phyloP scores from a whole-genome alignment of 2,329 filamentous ascomycete genomes.

The Cucurbitaria berberidis region DNA sequence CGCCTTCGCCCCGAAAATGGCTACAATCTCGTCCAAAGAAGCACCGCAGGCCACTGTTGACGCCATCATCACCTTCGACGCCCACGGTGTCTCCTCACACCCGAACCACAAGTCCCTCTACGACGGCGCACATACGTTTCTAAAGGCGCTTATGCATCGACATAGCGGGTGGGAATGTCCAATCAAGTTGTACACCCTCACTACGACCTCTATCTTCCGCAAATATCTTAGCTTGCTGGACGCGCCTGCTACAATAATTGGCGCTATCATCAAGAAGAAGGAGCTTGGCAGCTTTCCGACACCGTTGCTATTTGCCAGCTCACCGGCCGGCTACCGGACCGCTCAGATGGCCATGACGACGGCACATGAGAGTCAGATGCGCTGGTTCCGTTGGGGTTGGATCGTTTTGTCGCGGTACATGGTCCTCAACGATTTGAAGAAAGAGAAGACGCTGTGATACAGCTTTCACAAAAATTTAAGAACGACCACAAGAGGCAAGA shows the following conservation, averaged over 20 bases:
- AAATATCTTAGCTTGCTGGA: constrained; percentile 86
- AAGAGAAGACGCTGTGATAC: constrained; percentile 55
- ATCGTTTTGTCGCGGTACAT: constrained; percentile 91
- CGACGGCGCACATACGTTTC: constrained; percentile 77
- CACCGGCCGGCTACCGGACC: constrained; percentile 65
- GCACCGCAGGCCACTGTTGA: constrained; percentile 69
- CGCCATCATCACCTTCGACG: constrained; percentile 88
- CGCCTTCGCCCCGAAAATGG: constrained; percentile 73
- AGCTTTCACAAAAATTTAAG: neutral
- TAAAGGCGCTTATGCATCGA: constrained; percentile 68
- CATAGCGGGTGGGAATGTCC: constrained; percentile 71
- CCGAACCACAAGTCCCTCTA: constrained; percentile 93
- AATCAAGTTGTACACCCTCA: constrained; percentile 85
- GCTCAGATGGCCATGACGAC: constrained; percentile 87
- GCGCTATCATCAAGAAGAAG: constrained; percentile 57
- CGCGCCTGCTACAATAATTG: constrained; percentile 70
- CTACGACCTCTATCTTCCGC: constrained; percentile 71
- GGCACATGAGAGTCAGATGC: constrained; percentile 95
- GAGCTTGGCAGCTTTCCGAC: constrained; percentile 62
- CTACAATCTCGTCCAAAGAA: constrained; percentile 48
- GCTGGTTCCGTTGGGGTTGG: constrained; percentile 98
- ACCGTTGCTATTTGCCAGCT: constrained; percentile 73
- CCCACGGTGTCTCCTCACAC: constrained; percentile 80
- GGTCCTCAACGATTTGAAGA: constrained; percentile 85
- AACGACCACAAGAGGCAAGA: neutral